Evolutionary conservation across 2,329 filamentous ascomycete genomes (phyloP), one percentile per base, ranked within the genome.

Genomic region (Trichoderma sp.): DNA sequence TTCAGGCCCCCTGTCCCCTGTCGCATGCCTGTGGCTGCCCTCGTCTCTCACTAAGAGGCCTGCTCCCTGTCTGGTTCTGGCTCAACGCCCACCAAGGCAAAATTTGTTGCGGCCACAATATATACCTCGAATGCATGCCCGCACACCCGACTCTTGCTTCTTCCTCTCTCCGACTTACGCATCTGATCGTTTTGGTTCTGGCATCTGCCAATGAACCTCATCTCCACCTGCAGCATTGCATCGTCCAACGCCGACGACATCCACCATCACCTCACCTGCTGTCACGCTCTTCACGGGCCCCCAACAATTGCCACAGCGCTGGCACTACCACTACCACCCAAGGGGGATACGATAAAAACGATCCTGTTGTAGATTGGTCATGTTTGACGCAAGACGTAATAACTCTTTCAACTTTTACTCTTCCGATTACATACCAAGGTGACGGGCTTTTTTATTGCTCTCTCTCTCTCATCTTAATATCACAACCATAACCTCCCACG

Each of bases 341-440:
- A 29, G 29, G 16, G 64, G 56, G 35, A 72, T 21, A 63, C 35
- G 67, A 65, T 41, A 72, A 76, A 74, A 74, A 78, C 67, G 38
- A 78, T 73, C 62, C 71, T 71, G 69, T 74, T 75, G 75, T 75
- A 75, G 76, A 76, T 76, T 83, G 81, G 84, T 84, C 83, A 91
- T 91, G 89, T 91, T 88, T 83, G 86, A 87, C 84, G 85, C 85
- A 87, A 86, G 85, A 88, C 87, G 85, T 87, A 85, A 85, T 81
- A 85, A 85, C 81, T 85, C 84, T 83, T 86, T 85, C 83, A 88
- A 86, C 84, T 87, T 86, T 87, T 88, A 87, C 86, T 87, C 87
- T 82, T 87, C 88, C 88, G 88, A 89, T 86, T 87, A 88, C 86
- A 89, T 89, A 89, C 87, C 88, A 86, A 89, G 89, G 89, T 90